phyloP scores from a whole-genome alignment of 176 grass and related monocot genomes.

The Carex littledalei region DNA sequence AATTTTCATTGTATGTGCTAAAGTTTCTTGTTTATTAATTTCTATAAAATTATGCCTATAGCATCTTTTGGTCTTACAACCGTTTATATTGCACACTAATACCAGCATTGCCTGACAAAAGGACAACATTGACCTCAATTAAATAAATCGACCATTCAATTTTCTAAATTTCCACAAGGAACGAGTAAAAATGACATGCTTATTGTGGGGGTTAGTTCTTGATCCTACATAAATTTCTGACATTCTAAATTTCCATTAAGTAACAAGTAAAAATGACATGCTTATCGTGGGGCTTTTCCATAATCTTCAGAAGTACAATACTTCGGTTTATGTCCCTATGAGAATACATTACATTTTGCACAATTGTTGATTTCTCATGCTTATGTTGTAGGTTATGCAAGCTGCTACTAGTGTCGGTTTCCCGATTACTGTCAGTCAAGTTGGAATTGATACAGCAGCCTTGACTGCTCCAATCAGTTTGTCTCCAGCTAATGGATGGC shows the following conservation, averaged over 20 bases:
- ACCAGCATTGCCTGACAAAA: not conserved
- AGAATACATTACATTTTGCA: not conserved
- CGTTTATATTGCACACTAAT: not conserved
- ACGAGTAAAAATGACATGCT: not conserved
- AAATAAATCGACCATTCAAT: not conserved
- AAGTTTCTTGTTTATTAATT: not conserved
- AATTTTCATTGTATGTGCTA: not conserved
- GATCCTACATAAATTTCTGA: no score
- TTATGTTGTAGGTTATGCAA: constrained; percentile 76
- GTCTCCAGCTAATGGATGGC: constrained; percentile 83
- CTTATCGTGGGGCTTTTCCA: no score
- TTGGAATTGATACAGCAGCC: constrained; percentile 61
- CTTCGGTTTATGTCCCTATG: not conserved
- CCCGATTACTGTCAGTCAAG: constrained; percentile 79
- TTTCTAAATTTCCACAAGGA: not conserved
- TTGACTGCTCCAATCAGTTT: constrained; percentile 40
- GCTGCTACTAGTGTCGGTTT: constrained; percentile 48
- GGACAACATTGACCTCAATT: not conserved
- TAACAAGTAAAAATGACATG: no score
- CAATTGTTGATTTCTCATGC: constrained; percentile 8
- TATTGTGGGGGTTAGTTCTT: not conserved
- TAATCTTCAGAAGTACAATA: not conserved
- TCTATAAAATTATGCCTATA: not conserved
- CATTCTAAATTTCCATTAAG: no score
- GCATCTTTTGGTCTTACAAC: not conserved